Conservation (phyloP, 176 grass and related monocot species). For the Otatea glauca region DNA sequence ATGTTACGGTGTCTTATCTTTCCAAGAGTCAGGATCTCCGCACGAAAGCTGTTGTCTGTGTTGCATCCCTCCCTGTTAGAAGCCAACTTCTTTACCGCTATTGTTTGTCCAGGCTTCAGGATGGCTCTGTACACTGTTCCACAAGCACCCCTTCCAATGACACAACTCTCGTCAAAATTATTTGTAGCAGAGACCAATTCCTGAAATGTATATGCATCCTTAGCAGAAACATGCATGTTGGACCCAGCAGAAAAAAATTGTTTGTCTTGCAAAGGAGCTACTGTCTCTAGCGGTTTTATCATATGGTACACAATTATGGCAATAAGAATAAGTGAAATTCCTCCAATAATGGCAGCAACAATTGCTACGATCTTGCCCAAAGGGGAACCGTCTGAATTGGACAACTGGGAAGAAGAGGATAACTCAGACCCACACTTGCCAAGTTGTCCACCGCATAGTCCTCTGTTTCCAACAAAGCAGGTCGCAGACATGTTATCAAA, state of each 20-base stretch:
- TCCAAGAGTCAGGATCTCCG: constrained; percentile 96
- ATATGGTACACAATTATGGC: constrained; percentile 78
- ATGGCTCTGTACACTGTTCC: constrained; percentile 91
- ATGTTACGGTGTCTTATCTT: constrained; percentile 99
- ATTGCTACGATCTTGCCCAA: constrained; percentile 87
- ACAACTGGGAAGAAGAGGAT: constrained; percentile 41
- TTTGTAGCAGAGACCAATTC: constrained; percentile 82
- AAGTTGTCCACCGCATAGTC: constrained; percentile 91
- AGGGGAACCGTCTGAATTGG: constrained; percentile 41
- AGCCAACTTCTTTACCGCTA: constrained; percentile 95
- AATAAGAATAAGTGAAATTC: constrained; percentile 95
- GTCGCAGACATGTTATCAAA: constrained; percentile 78
- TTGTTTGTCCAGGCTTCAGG: constrained; percentile 63
- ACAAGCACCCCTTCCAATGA: constrained; percentile 86
- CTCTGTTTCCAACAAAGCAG: constrained; percentile 92
- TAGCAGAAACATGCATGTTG: constrained; percentile 66
- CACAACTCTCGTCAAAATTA: constrained; percentile 86
- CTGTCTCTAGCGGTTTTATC: constrained; percentile 86
- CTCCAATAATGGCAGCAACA: constrained; percentile 85
- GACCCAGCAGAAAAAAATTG: constrained; percentile 53
- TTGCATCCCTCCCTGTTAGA: constrained; percentile 93
- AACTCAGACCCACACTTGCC: constrained; percentile 65
- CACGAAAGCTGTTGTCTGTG: constrained; percentile 88
- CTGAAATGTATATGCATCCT: constrained; percentile 86
- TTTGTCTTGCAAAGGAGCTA: constrained; percentile 86